These are phyloP conservation scores for Phytophthora aleatoria DNA, from an alignment of 352 stramenopile genomes.

Conservation along the genomic window DNA sequence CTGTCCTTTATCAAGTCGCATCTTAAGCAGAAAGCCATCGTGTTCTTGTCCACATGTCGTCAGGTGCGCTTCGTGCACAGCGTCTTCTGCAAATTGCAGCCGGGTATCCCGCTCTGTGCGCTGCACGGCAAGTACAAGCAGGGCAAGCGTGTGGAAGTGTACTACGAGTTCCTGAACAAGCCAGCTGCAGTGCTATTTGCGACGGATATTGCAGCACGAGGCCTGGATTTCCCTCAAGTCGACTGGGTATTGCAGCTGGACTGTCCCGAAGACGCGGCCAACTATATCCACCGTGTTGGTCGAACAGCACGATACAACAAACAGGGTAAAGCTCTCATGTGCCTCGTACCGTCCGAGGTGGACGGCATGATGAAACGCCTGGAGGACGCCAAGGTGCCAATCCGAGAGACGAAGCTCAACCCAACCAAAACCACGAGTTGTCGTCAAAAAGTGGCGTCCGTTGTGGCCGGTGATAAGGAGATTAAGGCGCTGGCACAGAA, in stretches of 20 bases:
- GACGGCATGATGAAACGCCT: slow-evolving; percentile 88
- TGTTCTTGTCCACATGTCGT: slow-evolving; percentile 98
- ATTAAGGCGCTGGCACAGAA: slow-evolving; percentile 97
- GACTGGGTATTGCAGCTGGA: slow-evolving; percentile 99
- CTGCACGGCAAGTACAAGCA: slow-evolving; percentile 99
- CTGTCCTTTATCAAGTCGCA: slow-evolving; percentile 99
- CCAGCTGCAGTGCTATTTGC: slow-evolving; percentile 95
- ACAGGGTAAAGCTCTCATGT: slow-evolving; percentile 93
- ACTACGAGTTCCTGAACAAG: slow-evolving; percentile 98
- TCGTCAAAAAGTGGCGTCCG: slow-evolving; percentile 90
- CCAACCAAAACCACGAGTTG: slow-evolving; percentile 95
- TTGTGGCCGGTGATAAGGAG: slow-evolving; percentile 93
- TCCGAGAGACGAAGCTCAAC: slow-evolving; percentile 98
- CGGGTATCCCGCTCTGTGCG: slow-evolving; percentile 95
- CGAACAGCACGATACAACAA: slow-evolving; percentile 96
- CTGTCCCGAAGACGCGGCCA: slow-evolving; percentile 96
- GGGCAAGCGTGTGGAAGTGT: slow-evolving; percentile 97
- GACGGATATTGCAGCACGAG: slow-evolving; percentile 98
- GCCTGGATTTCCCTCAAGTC: slow-evolving; percentile 98
- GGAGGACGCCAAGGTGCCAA: slow-evolving; percentile 92
- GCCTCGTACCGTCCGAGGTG: slow-evolving; percentile 92
- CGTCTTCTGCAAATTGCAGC: slow-evolving; percentile 97
- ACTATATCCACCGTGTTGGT: slow-evolving; percentile 99
- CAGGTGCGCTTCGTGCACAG: slow-evolving; percentile 96
- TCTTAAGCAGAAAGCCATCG: slow-evolving; percentile 98